Evolutionary conservation across 495 filamentous ascomycete species (phyloP), one percentile per base, ranked within the genome.

Genomic region (Penicillium cinerascens): DNA sequence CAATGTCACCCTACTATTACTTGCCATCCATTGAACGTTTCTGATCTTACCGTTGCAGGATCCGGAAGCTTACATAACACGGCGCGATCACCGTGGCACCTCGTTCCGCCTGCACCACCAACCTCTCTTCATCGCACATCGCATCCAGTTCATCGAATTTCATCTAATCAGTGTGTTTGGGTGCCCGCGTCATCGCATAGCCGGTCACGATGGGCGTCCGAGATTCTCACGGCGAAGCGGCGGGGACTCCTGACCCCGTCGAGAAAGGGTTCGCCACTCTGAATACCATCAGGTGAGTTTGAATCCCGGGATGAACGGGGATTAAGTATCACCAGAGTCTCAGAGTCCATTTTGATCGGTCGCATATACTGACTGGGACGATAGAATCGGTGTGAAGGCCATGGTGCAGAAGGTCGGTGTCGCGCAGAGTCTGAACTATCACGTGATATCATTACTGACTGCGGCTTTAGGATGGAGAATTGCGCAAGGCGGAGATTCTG

Each of bases 401-500:
- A 82, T 82, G 69, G 83, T 87, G 39, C 82, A 86, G 55, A 87
- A 87, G 78, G 84, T 87, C 58, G 45, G 57, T 60, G 45, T 51
- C 45, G 42, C 42, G 55, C 52, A 61, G 44, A 58, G 40, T 61
- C 54, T 61, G 46, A 54, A 47, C 42, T 26, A 43, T 76, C 73
- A 77, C 74, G 71, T 77, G 73, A 76, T 44, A 48, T 60, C 25
- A 48, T 58, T 11, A 56, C 55, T 60, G 23, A 61, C 29, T 51
- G 40, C 46, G 42, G 22, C 27, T 52, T 3, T 59, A 89, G 86
- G 88, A 95, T 69, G 90, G 89, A 42, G 84, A 91, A 66, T 76
- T 86, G 48, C 85, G 93, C 45, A 91, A 89, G 73, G 93, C 93
- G 45, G 93, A 97, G 69, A 97, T 98, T 51, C 71, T 98, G 11